Evolutionary conservation across 345 rosid genomes (phyloP), one percentile per base, ranked within the genome.

Genomic region (Linum trigynum): DNA sequence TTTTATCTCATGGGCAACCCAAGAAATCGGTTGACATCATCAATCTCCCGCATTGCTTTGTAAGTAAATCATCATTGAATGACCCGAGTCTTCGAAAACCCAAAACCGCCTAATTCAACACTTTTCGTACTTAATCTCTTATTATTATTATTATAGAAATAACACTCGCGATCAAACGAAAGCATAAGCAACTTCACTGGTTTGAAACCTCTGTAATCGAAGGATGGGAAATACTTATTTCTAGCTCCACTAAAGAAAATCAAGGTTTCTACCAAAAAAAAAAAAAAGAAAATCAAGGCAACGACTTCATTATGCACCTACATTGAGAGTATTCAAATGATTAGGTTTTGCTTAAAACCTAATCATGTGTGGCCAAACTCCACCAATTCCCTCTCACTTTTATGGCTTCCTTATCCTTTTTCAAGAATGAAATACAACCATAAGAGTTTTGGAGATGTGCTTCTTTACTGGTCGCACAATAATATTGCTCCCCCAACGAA

Each of bases 331-430:
- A 38, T 5, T 60, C 1, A 55, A 1, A 10, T 2, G 12, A 61
- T 51, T 0, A 12, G 10, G 0, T 9, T 2, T 4, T 15, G n/a
- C 14, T 36, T 8, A 23, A 12, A 50, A 39, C 35, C 64, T 53
- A 0, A 1, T 23, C 32, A 23, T 23, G 32, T 70, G 80, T 60
- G 76, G 77, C 65, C 77, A 43, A 65, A 15, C 65, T 78, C 71
- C 59, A 43, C 32, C 32, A 23, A 23, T 23, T 23, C 32, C 32
- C 32, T 23, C 32, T 23, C 32, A 23, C 61, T 64, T 67, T 10
- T 48, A 16, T 38, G 15, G 0, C 62, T 68, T 63, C 75, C 80
- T 76, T 79, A 70, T 76, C 79, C 59, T 65, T 2, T 2, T 23
- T 23, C 32, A 58, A 79, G 56, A 42, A 4, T 0, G 7, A 42